Evolutionary conservation across 352 stramenopile genomes (phyloP).

Genomic region (Globisporangium sylvaticum): DNA sequence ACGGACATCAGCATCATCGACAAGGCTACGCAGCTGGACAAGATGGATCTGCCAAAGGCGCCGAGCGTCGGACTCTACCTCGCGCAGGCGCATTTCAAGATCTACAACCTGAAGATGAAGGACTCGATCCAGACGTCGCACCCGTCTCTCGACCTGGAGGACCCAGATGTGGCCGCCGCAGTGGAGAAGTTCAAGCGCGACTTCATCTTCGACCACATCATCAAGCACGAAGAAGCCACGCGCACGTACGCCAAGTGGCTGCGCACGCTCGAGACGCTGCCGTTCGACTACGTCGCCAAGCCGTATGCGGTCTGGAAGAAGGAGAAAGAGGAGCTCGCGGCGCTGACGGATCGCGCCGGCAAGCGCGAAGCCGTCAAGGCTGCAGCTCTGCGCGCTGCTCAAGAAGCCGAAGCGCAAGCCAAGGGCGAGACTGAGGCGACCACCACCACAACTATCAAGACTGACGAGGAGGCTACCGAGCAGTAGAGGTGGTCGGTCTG

Average conservation of each 20-base stretch:
- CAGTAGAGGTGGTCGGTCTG: not conserved
- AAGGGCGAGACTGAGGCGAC: not conserved
- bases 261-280: conserved; percentile 57
- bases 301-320: conserved; percentile 66
- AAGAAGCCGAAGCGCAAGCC: not conserved
- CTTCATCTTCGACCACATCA: conserved; percentile 81
- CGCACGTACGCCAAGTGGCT: conserved; percentile 84
- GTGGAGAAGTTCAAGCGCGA: conserved; percentile 81
- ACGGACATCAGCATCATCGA: conserved; percentile 47
- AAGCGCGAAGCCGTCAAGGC: conserved; percentile 40
- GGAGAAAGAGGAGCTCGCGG: conserved; percentile 64
- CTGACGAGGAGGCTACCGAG: not conserved
- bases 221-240: conserved; percentile 69
- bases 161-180: conserved; percentile 35
- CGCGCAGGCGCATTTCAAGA: conserved; percentile 80
- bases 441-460: not conserved
- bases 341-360: conserved; percentile 29
- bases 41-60: conserved; percentile 86
- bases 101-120: conserved; percentile 79
- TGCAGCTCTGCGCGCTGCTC: conserved; percentile 14
- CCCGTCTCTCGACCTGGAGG: conserved; percentile 59
- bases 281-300: conserved; percentile 65
- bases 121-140: conserved; percentile 68
- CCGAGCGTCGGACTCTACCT: conserved; percentile 85
- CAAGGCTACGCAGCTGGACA: conserved; percentile 59